Percentiles rank a stretch among this genome's conserved stretches.
These are phyloP conservation scores for Lentinus polychrous DNA, from an alignment of 1,284 basidiomycete species.

Conservation along the genomic window DNA sequence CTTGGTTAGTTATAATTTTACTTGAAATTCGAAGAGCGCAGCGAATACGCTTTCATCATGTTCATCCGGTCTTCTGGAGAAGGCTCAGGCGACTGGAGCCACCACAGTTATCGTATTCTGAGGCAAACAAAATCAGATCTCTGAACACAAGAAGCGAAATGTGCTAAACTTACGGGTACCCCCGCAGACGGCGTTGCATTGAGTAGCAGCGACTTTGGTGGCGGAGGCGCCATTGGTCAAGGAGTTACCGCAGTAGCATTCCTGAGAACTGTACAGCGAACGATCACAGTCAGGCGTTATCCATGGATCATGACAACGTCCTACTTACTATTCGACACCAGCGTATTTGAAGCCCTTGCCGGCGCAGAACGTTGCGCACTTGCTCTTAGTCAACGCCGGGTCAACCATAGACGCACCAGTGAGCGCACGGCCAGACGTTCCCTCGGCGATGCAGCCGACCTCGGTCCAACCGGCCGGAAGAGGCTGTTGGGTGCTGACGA, in stretches of 20 bases:
- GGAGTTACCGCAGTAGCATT: constrained; percentile 10
- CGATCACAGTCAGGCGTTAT: too few relatives aligned
- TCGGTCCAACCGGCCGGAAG: constrained; percentile 10
- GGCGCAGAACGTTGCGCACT: constrained; percentile 9
- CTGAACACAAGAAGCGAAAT: neutral
- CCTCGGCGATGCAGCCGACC: constrained; percentile 12
- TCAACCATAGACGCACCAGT: constrained; percentile 7
- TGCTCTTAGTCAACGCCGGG: constrained; percentile 6
- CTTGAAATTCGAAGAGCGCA: too few relatives aligned
- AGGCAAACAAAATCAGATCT: neutral
- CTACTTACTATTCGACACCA: constrained; percentile 8
- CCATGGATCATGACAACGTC: too few relatives aligned
- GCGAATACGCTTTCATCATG: too few relatives aligned
- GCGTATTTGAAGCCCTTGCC: constrained; percentile 6
- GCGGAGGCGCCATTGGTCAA: constrained; percentile 8
- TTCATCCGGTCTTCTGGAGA: constrained; percentile 3
- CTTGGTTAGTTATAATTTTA: too few relatives aligned
- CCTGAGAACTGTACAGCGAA: neutral
- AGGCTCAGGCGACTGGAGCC: constrained; percentile 8
- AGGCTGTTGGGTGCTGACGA: neutral
- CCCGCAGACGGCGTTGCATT: constrained; percentile 6
- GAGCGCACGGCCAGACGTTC: constrained; percentile 9
- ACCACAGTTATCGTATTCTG: constrained; percentile 10
- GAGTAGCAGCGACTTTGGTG: neutral
- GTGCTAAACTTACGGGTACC: constrained; percentile 9